Base-by-base conservation (phyloP, 495 filamentous ascomycete genomes). In the Lasiosphaeria hispida region DNA sequence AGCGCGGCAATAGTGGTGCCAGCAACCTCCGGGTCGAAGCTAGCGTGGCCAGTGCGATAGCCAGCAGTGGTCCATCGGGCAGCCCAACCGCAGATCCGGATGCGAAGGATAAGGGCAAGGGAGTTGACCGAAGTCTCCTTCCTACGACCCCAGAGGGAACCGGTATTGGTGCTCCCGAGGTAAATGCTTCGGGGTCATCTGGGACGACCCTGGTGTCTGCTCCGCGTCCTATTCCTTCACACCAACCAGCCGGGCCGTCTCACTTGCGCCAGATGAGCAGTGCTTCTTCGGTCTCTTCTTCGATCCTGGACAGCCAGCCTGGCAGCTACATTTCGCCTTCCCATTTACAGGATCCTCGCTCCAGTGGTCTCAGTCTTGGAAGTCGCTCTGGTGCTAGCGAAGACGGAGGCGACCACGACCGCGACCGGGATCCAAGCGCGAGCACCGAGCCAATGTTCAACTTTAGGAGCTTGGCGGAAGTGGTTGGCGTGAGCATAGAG, bases 371-470 rank as follows among this genome's bases (percentile, higher is more conserved):
- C 36, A 75, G 64, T 62, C 60, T 73, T 10, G 74, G 67, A 18
- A 71, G 57, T 37, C 77, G 63, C 55, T 77, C 71, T 38, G 68
- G 58, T 13, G 61, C 63, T 1, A 70, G 63, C 40, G 68, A 71
- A 13, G 68, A 79, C 14, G 70, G 75, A n/a, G 72, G 69, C 17
- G 71, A 75, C 14, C 52, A 67, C 9, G 68, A 75, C 7, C 60
- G 72, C 0, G 75, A 72, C 11, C 63, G 72, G 17, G 74, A 77
- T 51, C 81, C 80, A 7, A 81, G 76, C 59, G 73, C 80, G 1
- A 80, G 83, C 45, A 70, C 76, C 0, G 92, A 96, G 63, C 84
- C 89, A 2, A 84, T 96, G 84, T 92, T 96, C 75, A 96, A 95
- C 70, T 96, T 97, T 64, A 78, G 89, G 53, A 96, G 91, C 62